Evolutionary conservation across 257 asterid genomes (phyloP), one percentile per base, ranked within the genome.

Genomic region (Solanum sparsipilum): DNA sequence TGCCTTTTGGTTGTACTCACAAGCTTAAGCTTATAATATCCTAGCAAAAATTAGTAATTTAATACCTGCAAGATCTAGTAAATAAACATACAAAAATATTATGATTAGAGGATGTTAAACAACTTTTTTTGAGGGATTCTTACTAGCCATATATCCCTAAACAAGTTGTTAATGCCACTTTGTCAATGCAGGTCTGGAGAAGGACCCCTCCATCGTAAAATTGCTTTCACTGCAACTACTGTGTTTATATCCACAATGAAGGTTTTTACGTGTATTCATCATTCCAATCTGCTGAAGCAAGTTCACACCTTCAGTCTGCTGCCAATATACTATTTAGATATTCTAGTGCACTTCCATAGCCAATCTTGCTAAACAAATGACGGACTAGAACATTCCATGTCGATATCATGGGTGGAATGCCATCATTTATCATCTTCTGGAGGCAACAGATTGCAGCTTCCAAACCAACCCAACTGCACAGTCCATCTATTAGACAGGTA

Each of bases 351-450:
- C 88, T 88, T n/a, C 41, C 78, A 85, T 63, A 89, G 78, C 97
- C 96, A 82, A 89, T 87, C 91, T 86, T 92, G 91, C 94, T 86
- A 84, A 94, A 84, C 90, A 94, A 92, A 86, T 86, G 85, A 65
- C 98, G 92, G 48, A 96, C 96, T 67, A 96, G 87, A 89, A 90
- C 90, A 90, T 87, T 93, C 99, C 99, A 95, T 36, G 92, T 35
- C 9, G 97, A 94, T 86, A 84, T 18, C 86, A 89, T 88, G 18
- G 99, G 99, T 44, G 71, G 58, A 72, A 96, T 90, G 20, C 98
- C 97, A 39, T 93, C 96, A 85, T 88, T 88, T 31, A 93, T 88
- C 98, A 96, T 95, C 90, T 89, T 90, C n/a, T 73, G 81, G 87
- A 96, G 89, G 91, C 92, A 92, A 25, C 52, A 21, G 83, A 15